Evolutionary conservation across 176 grass and related monocot genomes (phyloP).

Genomic region (Panicum miliaceum): DNA sequence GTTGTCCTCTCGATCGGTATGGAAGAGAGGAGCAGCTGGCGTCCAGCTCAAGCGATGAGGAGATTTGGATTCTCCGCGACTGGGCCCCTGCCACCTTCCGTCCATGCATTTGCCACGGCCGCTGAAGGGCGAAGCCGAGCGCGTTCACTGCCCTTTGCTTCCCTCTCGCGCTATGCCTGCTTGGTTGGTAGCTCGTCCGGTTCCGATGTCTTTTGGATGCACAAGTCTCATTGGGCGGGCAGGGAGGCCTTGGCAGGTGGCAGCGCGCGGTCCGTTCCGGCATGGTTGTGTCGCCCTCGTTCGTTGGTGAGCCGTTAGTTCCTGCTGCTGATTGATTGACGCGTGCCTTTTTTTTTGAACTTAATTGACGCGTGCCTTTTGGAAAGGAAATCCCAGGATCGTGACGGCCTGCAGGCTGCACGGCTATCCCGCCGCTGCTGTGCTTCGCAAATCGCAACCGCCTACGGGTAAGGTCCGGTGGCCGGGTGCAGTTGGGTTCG

Average conservation of each 20-base stretch:
- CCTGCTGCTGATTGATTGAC: not conserved
- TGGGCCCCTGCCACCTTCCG: not conserved
- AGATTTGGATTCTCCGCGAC: not conserved
- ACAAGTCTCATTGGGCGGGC: not conserved
- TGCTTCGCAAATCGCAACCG: not conserved
- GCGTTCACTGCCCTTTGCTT: conserved; percentile 8
- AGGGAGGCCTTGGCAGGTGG: not conserved
- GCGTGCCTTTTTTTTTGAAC: not conserved
- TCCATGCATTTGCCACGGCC: not conserved
- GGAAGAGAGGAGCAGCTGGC: conserved; percentile 10
- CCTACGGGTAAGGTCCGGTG: not conserved
- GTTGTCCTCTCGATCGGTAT: conserved; percentile 1
- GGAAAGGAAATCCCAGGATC: not conserved
- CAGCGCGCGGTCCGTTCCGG: not conserved
- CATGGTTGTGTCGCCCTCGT: not conserved
- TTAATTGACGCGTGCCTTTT: not conserved
- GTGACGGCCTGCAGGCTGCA: not conserved
- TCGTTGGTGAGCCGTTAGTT: not conserved
- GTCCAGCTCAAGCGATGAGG: conserved; percentile 40
- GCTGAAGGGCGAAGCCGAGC: not conserved
- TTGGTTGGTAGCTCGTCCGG: not conserved
- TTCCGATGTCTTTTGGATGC: not conserved
- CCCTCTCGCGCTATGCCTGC: conserved; percentile 8
- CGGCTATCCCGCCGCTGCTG: not conserved
- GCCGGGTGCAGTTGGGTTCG: not conserved